These are phyloP conservation scores for Umbelopsis isabellina DNA, from an alignment of 192 early-diverging fungal species.

Conservation along the genomic window DNA sequence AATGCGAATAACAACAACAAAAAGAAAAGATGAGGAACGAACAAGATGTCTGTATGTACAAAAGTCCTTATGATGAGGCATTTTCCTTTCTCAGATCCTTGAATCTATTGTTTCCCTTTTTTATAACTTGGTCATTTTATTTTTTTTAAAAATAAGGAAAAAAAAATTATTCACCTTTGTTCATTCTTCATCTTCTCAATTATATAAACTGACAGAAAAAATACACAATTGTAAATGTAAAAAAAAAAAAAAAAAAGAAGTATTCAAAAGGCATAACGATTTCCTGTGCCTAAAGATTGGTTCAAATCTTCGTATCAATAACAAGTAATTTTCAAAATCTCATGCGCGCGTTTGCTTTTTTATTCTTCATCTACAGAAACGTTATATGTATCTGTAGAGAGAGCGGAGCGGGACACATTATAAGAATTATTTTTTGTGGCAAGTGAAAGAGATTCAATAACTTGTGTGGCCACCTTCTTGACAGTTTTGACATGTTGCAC, in stretches of 20 bases:
- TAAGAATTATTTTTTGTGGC: no score
- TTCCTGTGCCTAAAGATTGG: no score
- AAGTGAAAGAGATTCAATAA: no score
- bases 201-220: background rate
- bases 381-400: no score
- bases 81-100: slow-evolving; percentile 7
- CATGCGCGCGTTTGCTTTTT: no score
- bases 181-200: background rate
- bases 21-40: slow-evolving; percentile 6
- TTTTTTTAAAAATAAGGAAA: background rate
- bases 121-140: background rate
- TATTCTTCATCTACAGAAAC: no score
- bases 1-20: slow-evolving; percentile 2
- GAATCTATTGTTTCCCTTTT: slow-evolving; percentile 12
- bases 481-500: no score
- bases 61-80: slow-evolving; percentile 20
- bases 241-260: background rate
- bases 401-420: no score
- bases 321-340: no score
- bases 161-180: background rate
- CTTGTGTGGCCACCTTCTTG: no score
- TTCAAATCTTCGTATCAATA: no score
- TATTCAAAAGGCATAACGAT: background rate
- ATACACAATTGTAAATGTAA: slow-evolving; percentile 4
- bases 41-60: slow-evolving; percentile 10